Base-by-base conservation (phyloP, 805 yeast genomes). In the Wickerhamomyces chambardii region DNA sequence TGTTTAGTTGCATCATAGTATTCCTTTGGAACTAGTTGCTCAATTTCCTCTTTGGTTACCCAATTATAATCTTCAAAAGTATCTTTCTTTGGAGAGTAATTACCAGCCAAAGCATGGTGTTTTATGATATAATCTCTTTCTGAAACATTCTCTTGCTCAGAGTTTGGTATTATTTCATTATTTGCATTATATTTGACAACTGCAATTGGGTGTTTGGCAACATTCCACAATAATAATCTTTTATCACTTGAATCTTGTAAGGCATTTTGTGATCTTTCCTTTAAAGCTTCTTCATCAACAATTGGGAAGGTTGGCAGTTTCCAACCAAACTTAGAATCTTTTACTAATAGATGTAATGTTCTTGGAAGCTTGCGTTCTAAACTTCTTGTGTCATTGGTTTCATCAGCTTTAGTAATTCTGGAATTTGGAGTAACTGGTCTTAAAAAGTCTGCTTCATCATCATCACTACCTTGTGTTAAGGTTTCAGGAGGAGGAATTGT, bases 191-290 rank as follows among this genome's bases (percentile, higher is more conserved):
- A 68, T 45, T 73, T 66, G 42, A 80, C 51, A 2, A 81, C 75
- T 30, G 79, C 87, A 29, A 89, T 80, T 29, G 98, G 97, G 5
- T 82, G 82, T 37, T 74, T 75, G 17, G 97, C 86, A n/a, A 92
- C 95, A 16, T 83, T 75, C 84, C 94, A 90, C 30, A 86, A 81
- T 59, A 86, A 83, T 54, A 92, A 73, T 36, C 68, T 56, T 10
- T 67, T 73, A 24, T 95, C 95, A 15, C 95, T 95, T 16, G 83
- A 48, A 17, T 58, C 47, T 53, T 75, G 70, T 37, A 92, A 61
- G 0, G 95, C 94, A 32, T 69, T 60, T 56, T 84, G 85, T 3
- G 95, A 95, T 27, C 77, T 70, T 37, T 59, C 61, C 54, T 84
- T 87, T 44, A 92, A 69, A 14, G 84, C 72, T 31, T 64, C 59